Base-by-base conservation (phyloP, 169 alveolate species). In the Eimeria maxima region DNA sequence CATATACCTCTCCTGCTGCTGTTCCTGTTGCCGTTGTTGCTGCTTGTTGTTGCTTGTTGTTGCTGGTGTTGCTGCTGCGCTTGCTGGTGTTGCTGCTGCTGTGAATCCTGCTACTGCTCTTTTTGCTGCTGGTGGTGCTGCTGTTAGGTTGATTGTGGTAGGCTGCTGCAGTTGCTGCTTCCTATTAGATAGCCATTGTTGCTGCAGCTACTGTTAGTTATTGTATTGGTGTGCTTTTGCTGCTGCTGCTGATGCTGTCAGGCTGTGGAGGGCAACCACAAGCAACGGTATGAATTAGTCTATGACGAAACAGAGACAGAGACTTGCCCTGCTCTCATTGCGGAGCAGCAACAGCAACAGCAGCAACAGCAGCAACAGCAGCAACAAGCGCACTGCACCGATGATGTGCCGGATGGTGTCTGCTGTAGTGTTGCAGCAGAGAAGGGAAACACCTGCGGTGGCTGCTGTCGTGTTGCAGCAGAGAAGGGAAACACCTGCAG, bases 271-370 rank as follows among this genome's bases (percentile, higher is more conserved):
- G 84, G 90, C 67, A 91, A 91, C 60, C 78, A 55, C 67, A 91
- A 91, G 95, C 78, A 80, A 67, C 74, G 95, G 8, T 91, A 91
- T 55, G 95, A 91, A 42, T 13, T 91, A 22, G 55, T 83, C 44
- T 91, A 91, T 69, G 95, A 91, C 67, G 73, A 65, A n/a, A 60
- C 63, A n/a, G 95, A 91, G 47, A 38, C 33, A 42, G 76, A 88
- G 84, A 88, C 84, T 13, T 63, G 80, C 60, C 60, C 60, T 7
- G 60, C 60, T 14, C 60, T 53, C 60, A 53, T 53, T 14, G 60
- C 10, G 16, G 60, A 53, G 60, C 60, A 53, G 60, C 60, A 53
- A 14, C 60, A 53, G 60, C 60, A 53, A 3, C 60, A 53, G 60
- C 60, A 53, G 60, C 60, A 53, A 3, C 60, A 53, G 2, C 60